Conservation (phyloP, 2,329 filamentous ascomycete species). For the Leptographium procerum region DNA sequence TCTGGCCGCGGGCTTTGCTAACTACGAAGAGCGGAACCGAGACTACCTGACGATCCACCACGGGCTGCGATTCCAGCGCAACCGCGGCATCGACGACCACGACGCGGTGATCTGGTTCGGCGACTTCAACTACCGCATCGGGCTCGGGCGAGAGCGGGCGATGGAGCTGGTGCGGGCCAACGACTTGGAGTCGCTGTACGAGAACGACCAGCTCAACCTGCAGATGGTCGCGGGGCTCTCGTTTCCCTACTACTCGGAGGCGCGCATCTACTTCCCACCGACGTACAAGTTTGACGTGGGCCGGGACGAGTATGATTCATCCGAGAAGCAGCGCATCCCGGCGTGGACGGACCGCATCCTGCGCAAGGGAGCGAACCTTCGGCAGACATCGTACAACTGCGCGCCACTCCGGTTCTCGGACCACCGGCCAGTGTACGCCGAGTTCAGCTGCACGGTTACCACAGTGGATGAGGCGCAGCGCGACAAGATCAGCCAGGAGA, state of each 20-base stretch:
- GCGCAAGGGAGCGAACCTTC: constrained; percentile 71
- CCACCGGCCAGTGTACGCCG: constrained; percentile 87
- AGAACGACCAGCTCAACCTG: constrained; percentile 91
- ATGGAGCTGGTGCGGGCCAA: constrained; percentile 59
- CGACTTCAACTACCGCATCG: constrained; percentile 97
- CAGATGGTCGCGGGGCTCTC: constrained; percentile 90
- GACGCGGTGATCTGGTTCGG: constrained; percentile 85
- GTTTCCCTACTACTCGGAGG: constrained; percentile 88
- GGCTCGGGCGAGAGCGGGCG: constrained; percentile 66
- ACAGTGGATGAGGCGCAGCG: constrained; percentile 67
- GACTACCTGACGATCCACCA: constrained; percentile 85
- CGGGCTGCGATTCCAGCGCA: constrained; percentile 81
- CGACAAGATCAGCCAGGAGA: constrained; percentile 57
- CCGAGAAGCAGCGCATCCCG: constrained; percentile 89
- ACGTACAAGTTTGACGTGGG: constrained; percentile 95
- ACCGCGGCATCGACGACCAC: constrained; percentile 84
- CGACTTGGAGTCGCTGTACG: constrained; percentile 70
- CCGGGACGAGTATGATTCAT: constrained; percentile 81
- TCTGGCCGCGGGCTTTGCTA: constrained; percentile 88
- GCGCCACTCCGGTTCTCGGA: constrained; percentile 84
- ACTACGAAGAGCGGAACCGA: constrained; percentile 90
- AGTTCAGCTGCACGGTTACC: constrained; percentile 73
- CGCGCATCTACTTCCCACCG: constrained; percentile 74
- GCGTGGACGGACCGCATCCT: constrained; percentile 96
- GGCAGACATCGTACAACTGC: constrained; percentile 71